These are phyloP conservation scores for Aspergillus egyptiacus DNA, from an alignment of 495 filamentous ascomycete species.

Conservation along the genomic window DNA sequence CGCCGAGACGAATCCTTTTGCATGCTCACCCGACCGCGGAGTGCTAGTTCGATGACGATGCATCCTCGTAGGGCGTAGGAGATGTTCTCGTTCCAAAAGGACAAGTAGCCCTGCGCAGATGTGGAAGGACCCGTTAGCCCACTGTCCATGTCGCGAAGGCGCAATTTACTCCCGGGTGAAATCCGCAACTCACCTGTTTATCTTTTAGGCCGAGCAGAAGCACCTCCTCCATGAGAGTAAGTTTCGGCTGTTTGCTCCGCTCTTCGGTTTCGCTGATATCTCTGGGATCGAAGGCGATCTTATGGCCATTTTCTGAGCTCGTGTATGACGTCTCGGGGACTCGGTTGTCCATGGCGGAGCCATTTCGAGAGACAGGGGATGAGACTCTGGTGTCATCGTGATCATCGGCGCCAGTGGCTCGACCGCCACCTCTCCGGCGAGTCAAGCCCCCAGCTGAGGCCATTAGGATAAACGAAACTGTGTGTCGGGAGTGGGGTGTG, in stretches of 20 bases:
- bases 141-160: neutral
- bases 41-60: conserved; percentile 95
- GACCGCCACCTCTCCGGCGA: conserved; percentile 66
- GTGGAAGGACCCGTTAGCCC: conserved; percentile 18
- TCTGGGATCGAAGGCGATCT: conserved; percentile 94
- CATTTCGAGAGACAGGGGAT: conserved; percentile 58
- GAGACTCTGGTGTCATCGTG: conserved; percentile 63
- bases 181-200: conserved; percentile 67
- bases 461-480: conserved; percentile 40
- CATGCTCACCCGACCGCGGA: conserved; percentile 96
- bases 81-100: conserved; percentile 99
- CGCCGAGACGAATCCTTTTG: conserved; percentile 91
- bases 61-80: conserved; percentile 95
- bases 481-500: conserved; percentile 18
- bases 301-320: conserved; percentile 91
- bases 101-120: conserved; percentile 77
- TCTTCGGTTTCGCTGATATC: conserved; percentile 97
- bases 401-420: conserved; percentile 47
- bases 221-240: conserved; percentile 98
- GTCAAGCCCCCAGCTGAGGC: conserved; percentile 67
- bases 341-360: conserved; percentile 55
- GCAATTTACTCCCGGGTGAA: neutral
- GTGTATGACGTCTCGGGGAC: conserved; percentile 87
- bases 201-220: conserved; percentile 92
- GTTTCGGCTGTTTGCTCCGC: conserved; percentile 93